Conservation (phyloP, 116 monocot genomes). For the Papilionanthe hybrid region DNA sequence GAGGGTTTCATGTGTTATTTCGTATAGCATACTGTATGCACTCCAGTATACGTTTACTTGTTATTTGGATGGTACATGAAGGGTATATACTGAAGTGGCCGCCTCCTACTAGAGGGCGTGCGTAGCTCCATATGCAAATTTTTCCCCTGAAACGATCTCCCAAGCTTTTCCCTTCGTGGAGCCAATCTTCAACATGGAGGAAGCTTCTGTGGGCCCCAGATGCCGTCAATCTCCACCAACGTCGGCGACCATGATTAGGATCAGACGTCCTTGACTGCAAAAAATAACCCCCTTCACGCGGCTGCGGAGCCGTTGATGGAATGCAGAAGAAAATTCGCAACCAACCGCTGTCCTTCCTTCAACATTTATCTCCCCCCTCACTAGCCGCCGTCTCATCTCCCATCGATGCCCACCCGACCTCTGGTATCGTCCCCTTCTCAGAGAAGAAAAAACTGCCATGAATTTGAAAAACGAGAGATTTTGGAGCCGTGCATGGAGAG, state of each 20-base stretch:
- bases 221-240: conserved; percentile 3
- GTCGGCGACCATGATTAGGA: background rate
- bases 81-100: too few species aligned
- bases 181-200: background rate
- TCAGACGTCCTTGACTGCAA: background rate
- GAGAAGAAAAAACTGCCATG: background rate
- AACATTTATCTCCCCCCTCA: background rate
- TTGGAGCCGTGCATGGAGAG: conserved; percentile 52
- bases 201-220: conserved; percentile 2
- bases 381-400: conserved; percentile 3
- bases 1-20: too few species aligned
- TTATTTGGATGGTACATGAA: too few species aligned
- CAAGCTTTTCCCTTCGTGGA: background rate
- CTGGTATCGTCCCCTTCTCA: too few species aligned
- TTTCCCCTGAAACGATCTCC: background rate
- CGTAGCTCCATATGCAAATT: too few species aligned
- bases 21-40: too few species aligned
- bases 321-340: conserved; percentile 4
- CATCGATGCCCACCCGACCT: background rate
- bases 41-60: too few species aligned
- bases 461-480: conserved; percentile 22
- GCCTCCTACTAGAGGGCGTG: too few species aligned
- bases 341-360: background rate
- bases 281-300: conserved; percentile 4
- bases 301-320: conserved; percentile 5